Evolutionary conservation across 441 rosid species (phyloP).

Genomic region (Gossypium aridum): DNA sequence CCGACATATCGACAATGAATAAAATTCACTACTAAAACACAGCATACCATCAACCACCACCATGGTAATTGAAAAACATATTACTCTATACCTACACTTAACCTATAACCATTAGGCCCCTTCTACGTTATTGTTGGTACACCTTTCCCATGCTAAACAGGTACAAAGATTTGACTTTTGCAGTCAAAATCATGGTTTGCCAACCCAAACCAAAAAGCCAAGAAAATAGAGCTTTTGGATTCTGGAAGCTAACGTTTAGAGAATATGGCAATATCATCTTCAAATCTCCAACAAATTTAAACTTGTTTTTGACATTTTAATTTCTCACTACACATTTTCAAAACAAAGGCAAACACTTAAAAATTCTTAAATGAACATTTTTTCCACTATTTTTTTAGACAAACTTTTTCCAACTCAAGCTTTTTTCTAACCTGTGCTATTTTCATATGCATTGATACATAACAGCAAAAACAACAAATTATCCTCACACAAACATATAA

Average conservation of each 20-base stretch:
- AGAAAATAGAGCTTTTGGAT: neutral
- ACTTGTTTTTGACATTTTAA: no score
- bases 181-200: neutral
- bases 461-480: neutral
- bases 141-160: no score
- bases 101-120: neutral
- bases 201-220: neutral
- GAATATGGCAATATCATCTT: neutral
- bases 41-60: constrained; percentile 16
- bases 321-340: no score
- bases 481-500: neutral
- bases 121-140: neutral
- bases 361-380: no score
- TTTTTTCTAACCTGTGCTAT: neutral
- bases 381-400: neutral
- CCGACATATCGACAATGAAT: constrained; percentile 21
- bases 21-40: constrained; percentile 21
- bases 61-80: neutral
- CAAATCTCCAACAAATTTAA: neutral
- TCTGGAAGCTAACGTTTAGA: neutral
- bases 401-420: neutral
- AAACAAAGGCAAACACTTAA: no score
- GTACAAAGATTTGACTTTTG: neutral
- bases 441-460: neutral
- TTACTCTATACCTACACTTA: constrained; percentile 7